phyloP scores from a whole-genome alignment of 352 stramenopile genomes.

The Ophiocytium majus region DNA sequence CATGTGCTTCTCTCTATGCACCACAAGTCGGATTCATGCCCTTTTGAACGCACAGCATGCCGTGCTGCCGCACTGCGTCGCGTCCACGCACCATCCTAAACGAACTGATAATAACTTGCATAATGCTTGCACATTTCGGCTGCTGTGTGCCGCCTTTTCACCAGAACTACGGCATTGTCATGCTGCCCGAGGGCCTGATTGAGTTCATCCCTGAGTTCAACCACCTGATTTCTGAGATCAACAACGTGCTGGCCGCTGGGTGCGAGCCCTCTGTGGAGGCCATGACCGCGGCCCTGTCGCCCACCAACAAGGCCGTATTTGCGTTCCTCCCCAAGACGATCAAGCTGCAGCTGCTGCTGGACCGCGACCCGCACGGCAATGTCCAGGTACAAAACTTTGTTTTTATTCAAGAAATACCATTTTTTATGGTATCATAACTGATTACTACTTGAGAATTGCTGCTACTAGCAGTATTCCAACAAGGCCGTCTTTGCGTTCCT shows the following conservation, averaged over 20 bases:
- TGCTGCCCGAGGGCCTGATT: slow-evolving; percentile 65
- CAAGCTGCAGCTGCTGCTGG: slow-evolving; percentile 59
- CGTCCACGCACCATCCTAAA: too few species aligned
- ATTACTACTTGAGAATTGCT: too few species aligned
- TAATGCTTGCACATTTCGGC: too few species aligned
- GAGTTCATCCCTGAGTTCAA: slow-evolving; percentile 66
- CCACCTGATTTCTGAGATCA: slow-evolving; percentile 61
- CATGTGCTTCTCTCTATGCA: too few species aligned
- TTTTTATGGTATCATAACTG: too few species aligned
- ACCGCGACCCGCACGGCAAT: slow-evolving; percentile 62
- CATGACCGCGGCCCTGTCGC: slow-evolving; percentile 42
- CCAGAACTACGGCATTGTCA: slow-evolving; percentile 65
- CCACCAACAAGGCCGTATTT: slow-evolving; percentile 56
- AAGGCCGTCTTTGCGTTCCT: slow-evolving; percentile 56
- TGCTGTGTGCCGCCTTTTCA: too few species aligned
- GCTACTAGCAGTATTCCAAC: too few species aligned
- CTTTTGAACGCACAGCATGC: too few species aligned
- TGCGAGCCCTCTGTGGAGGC: slow-evolving; percentile 45
- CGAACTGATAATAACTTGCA: too few species aligned
- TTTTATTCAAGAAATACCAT: too few species aligned
- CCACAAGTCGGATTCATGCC: too few species aligned
- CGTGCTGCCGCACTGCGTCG: too few species aligned
- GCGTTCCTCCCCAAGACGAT: slow-evolving; percentile 58
- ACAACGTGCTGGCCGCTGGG: slow-evolving; percentile 60
- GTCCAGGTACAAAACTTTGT: slow-evolving; percentile 59